A percentile compares a stretch with the other conserved stretches of the same genome.
These are phyloP conservation scores for Opeltia flavorubescens DNA, from an alignment of 495 filamentous ascomycete genomes.

Conservation along the genomic window DNA sequence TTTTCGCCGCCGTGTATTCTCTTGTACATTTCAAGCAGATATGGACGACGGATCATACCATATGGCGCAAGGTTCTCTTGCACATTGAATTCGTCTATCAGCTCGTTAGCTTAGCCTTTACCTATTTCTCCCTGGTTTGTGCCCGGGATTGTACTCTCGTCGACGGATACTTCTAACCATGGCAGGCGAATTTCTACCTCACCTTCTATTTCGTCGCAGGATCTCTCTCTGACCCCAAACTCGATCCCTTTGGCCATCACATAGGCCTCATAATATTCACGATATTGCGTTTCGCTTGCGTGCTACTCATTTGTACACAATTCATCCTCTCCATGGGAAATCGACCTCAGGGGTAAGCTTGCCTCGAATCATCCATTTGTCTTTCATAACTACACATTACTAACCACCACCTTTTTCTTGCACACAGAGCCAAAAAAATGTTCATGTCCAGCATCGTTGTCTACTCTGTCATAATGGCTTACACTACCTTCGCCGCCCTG, in stretches of 20 bases:
- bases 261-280: slow-evolving; percentile 76
- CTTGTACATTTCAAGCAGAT: slow-evolving; percentile 89
- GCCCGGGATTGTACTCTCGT: neutral
- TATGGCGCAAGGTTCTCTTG: slow-evolving; percentile 76
- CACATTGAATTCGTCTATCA: slow-evolving; percentile 97
- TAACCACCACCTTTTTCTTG: neutral
- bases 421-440: slow-evolving; percentile 60
- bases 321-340: slow-evolving; percentile 99
- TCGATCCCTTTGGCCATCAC: slow-evolving; percentile 83
- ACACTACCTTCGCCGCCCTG: slow-evolving; percentile 75
- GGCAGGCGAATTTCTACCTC: slow-evolving; percentile 88
- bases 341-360: slow-evolving; percentile 70
- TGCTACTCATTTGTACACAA: slow-evolving; percentile 81
- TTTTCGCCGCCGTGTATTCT: slow-evolving; percentile 97
- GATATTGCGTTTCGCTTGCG: slow-evolving; percentile 68
- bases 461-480: slow-evolving; percentile 88
- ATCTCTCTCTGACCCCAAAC: slow-evolving; percentile 62
- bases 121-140: slow-evolving; percentile 79
- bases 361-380: neutral
- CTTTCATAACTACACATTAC: slow-evolving; percentile 3
- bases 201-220: slow-evolving; percentile 98
- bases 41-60: slow-evolving; percentile 85
- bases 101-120: slow-evolving; percentile 79
- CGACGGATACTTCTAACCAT: neutral
- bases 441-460: slow-evolving; percentile 77